Evolutionary conservation across 116 monocot species (phyloP), one percentile per base, ranked within the genome.

Genomic region (Dioscorea cayenensis): DNA sequence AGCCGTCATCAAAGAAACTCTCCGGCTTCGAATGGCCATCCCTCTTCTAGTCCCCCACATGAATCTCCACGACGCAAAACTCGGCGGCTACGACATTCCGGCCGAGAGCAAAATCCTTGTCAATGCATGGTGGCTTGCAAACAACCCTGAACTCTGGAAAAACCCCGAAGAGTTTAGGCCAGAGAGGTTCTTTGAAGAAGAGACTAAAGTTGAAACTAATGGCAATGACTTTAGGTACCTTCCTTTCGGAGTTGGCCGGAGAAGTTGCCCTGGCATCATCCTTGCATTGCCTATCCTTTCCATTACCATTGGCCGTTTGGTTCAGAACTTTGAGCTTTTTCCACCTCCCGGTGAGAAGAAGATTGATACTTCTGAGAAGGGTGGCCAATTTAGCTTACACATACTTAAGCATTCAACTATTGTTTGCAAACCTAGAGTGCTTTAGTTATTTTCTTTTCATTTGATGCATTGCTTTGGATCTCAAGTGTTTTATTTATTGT

Each of bases 31-130:
- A 72, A 74, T 72, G 67, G 75, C 78, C 12, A 72, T 74, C n/a
- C 79, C 83, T 25, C 78, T 83, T 12, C 74, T 75, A 6, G 78
- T 83, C 43, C 78, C 83, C 36, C 78, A 78, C 71, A 74, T 74
- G 78, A 75, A 73, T 66, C 70, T 78, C 52, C 23, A 61, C 19
- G 78, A 79, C 32, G 71, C 55, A 14, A 79, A 75, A 66, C 79
- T 83, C 37, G 37, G 36, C 16, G 79, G 79, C 16, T 72, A 37
- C 36, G 72, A 78, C 55, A 72, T 79, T 68, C 83, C 75, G 25
- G 78, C 70, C 0, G 79, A 75, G 51, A 79, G 65, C 52, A 78
- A 75, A 52, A 52, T 83, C 55, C 62, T 83, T 2, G 79, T 79
- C 60, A 79, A 83, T 35, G 83, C 78, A 1, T 78, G 78, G 71